phyloP scores from a whole-genome alignment of 2,329 filamentous ascomycete species.

The Intubia oerlemansii region DNA sequence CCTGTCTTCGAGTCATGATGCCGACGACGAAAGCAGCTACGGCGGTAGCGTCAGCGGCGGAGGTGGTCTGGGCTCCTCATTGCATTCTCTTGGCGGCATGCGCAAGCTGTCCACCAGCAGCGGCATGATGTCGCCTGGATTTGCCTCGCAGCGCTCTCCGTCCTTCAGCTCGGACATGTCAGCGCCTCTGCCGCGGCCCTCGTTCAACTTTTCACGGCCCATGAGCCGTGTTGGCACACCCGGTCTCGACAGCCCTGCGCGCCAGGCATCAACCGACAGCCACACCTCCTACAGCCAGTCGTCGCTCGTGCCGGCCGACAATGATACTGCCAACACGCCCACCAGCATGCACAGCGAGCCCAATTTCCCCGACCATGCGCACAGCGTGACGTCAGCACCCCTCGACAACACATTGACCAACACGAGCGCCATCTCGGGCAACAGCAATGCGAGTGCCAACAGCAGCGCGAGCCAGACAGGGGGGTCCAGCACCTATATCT shows the following conservation, averaged over 20 bases:
- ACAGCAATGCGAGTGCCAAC: no score
- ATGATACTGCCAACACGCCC: constrained; percentile 46
- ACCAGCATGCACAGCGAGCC: constrained; percentile 53
- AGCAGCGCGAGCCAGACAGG: no score
- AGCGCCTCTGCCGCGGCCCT: constrained; percentile 42
- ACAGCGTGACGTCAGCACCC: no score
- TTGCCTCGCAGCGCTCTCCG: constrained; percentile 50
- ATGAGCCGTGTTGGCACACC: constrained; percentile 52
- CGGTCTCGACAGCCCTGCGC: constrained; percentile 31
- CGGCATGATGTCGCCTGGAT: constrained; percentile 31
- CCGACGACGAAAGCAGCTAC: constrained; percentile 48
- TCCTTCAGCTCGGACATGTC: constrained; percentile 72
- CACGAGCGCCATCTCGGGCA: no score
- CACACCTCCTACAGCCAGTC: constrained; percentile 36
- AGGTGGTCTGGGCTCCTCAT: constrained; percentile 29
- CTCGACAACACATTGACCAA: no score
- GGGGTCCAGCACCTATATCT: constrained; percentile 61
- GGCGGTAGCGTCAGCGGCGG: no score
- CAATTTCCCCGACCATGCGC: no score
- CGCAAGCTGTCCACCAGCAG: constrained; percentile 62
- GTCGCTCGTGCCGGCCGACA: constrained; percentile 33
- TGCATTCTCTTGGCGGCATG: constrained; percentile 38
- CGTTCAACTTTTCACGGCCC: constrained; percentile 88
- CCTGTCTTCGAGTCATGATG: constrained; percentile 39
- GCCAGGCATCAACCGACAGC: constrained; percentile 45